A percentile compares a stretch with the other conserved stretches of the same genome.
Conservation (phyloP, 768 basidiomycete species). For the Boletus vinaceobasis region DNA sequence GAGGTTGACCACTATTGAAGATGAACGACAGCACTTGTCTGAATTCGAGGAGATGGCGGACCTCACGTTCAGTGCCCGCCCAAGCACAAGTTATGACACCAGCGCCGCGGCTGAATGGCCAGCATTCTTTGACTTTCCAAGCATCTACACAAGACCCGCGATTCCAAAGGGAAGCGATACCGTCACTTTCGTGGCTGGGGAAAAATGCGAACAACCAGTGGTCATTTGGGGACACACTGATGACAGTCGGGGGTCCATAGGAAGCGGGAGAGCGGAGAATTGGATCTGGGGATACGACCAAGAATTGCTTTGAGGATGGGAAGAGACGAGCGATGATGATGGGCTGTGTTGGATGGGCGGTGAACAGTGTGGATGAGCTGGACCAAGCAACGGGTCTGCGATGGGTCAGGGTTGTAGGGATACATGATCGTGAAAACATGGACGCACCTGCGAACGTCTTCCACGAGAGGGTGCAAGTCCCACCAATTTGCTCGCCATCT, state of each 20-base stretch:
- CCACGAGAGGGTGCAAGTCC: conserved; percentile 63
- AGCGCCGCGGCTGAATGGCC: conserved; percentile 48
- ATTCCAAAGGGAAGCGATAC: conserved; percentile 65
- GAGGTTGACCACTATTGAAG: conserved; percentile 52
- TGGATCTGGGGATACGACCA: conserved; percentile 50
- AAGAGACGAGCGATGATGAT: conserved; percentile 61
- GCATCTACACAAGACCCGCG: conserved; percentile 55
- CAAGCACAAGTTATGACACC: conserved; percentile 62
- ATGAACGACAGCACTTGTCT: conserved; percentile 1
- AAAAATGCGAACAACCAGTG: conserved; percentile 75
- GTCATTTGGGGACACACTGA: conserved; percentile 57
- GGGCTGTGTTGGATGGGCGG: conserved; percentile 62
- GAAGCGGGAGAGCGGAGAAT: conserved; percentile 43
- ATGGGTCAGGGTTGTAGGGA: neutral
- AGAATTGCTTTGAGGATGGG: conserved; percentile 65
- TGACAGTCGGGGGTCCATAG: conserved; percentile 60
- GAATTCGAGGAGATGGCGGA: conserved; percentile 20
- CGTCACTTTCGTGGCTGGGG: conserved; percentile 54
- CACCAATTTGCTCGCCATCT: conserved; percentile 71
- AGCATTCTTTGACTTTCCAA: conserved; percentile 59
- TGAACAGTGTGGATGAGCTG: conserved; percentile 62
- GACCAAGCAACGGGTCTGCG: conserved; percentile 72
- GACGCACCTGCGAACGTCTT: conserved; percentile 51
- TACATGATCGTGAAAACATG: neutral
- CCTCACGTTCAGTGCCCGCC: conserved; percentile 60